Percentiles rank a stretch among this genome's conserved stretches.
Conservation (phyloP, 2,329 filamentous ascomycete genomes). For the Aspergillus eucalypticola region DNA sequence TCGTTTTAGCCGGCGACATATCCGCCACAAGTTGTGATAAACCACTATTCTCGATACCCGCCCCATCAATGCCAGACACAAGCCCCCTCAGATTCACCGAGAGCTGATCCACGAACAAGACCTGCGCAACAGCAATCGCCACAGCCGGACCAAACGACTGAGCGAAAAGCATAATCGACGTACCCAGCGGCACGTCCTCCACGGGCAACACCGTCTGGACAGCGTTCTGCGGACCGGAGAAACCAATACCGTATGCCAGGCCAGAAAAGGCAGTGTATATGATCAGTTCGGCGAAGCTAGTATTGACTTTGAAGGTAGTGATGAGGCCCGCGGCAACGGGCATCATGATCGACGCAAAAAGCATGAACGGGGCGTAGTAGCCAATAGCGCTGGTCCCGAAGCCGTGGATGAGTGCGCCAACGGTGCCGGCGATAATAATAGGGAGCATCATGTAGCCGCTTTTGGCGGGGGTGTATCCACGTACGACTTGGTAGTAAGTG, state of each 20-base stretch:
- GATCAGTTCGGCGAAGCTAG: constrained; percentile 28
- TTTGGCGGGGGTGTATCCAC: constrained; percentile 19
- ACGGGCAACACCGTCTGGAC: constrained; percentile 30
- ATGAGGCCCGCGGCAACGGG: constrained; percentile 37
- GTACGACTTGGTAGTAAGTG: constrained; percentile 39
- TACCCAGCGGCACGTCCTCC: constrained; percentile 30
- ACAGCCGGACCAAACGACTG: constrained; percentile 46
- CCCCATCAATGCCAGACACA: constrained; percentile 16
- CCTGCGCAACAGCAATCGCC: constrained; percentile 56
- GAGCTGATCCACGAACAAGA: constrained; percentile 54
- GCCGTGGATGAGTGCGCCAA: constrained; percentile 23
- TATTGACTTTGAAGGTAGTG: constrained; percentile 30
- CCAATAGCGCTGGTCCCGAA: constrained; percentile 27
- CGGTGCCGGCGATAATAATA: constrained; percentile 25
- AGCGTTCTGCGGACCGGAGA: constrained; percentile 31
- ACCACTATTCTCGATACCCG: constrained; percentile 18
- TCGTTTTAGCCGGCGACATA: constrained; percentile 12
- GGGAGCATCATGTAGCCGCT: constrained; percentile 33
- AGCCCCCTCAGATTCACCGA: constrained; percentile 16
- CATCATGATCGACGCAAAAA: constrained; percentile 33
- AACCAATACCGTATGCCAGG: constrained; percentile 34
- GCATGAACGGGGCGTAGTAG: constrained; percentile 41
- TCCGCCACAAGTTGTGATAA: constrained; percentile 21
- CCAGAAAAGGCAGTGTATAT: constrained; percentile 31
- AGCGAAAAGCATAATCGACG: constrained; percentile 36